Base-by-base conservation (phyloP, 306 rosid species). In the Cicer yamashitae region DNA sequence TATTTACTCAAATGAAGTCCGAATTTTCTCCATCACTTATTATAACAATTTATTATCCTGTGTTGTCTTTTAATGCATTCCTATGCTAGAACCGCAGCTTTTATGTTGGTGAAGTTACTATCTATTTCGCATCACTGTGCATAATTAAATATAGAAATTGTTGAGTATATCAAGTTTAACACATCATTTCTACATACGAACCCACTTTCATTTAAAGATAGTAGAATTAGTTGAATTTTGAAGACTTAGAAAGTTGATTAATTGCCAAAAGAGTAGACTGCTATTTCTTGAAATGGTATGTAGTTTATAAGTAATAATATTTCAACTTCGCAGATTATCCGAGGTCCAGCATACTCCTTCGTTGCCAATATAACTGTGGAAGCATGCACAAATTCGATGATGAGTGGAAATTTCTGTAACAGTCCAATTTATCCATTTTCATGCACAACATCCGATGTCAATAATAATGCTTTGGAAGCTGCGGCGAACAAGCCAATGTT, bases 321-420 rank as follows among this genome's bases (percentile, higher is more conserved):
- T 37, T 37, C 43, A 18, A 60, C 67, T 17, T 17, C 78, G 68
- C 91, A 94, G 99, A 92, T 94, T 74, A 77, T 45, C 66, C 88
- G 97, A 15, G 96, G 96, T 41, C 71, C 93, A 4, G 6, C 89
- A 39, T 94, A 85, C 80, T 80, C 91, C 69, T 92, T 89, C 76
- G 82, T 78, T 64, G 96, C 92, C 79, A 94, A 94, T 81, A 80
- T 94, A 38, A 94, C 85, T 11, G 92, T 94, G 53, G 96, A 90
- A 80, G 96, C 98, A 73, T 94, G 99, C 81, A 81, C 84, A 41
- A 87, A 87, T 80, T 64, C 88, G 45, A 81, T 88, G 65, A 88
- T 83, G 91, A 85, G 67, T 81, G 99, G 99, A 51, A 85, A 75
- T 82, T 84, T 86, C 76, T 92, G 99, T 83, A 90, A 94, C 82